Percentiles rank a stretch among this genome's conserved stretches.
These are phyloP conservation scores for Pharnaceum exiguum DNA, from an alignment of 148 eudicot species.

Conservation along the genomic window DNA sequence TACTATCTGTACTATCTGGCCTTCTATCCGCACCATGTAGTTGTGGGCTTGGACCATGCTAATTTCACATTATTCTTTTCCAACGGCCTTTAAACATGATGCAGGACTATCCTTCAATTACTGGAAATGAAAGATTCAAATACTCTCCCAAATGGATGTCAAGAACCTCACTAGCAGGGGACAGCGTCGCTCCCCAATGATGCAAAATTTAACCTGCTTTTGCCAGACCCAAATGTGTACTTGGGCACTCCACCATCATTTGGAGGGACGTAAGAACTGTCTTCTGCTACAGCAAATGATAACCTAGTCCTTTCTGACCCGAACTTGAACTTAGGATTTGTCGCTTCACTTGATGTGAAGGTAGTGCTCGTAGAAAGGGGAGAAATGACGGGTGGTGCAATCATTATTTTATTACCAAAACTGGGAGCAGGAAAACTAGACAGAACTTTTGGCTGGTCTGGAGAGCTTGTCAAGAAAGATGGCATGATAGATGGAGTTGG, in stretches of 20 bases:
- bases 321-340: constrained; percentile 57
- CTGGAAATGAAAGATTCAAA: not conserved
- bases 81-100: not conserved
- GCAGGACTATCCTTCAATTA: constrained; percentile 6
- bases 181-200: constrained; percentile 50
- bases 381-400: constrained; percentile 50
- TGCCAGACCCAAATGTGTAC: constrained; percentile 63
- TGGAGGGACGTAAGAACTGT: constrained; percentile 34
- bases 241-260: constrained; percentile 40
- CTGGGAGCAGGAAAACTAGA: constrained; percentile 33
- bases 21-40: not conserved
- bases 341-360: constrained; percentile 20
- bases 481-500: constrained; percentile 87
- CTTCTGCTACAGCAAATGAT: constrained; percentile 52
- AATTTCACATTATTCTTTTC: not conserved
- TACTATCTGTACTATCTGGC: too few relatives aligned
- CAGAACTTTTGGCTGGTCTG: constrained; percentile 24
- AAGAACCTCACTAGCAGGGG: constrained; percentile 27
- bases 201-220: constrained; percentile 60
- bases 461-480: constrained; percentile 29
- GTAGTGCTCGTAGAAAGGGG: constrained; percentile 49
- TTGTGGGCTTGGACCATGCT: not conserved
- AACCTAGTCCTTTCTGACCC: constrained; percentile 58
- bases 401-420: constrained; percentile 44
- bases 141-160: not conserved